Evolutionary conservation across 2,329 filamentous ascomycete genomes (phyloP), one percentile per base, ranked within the genome.

Genomic region (Gaeumannomyces sp.): DNA sequence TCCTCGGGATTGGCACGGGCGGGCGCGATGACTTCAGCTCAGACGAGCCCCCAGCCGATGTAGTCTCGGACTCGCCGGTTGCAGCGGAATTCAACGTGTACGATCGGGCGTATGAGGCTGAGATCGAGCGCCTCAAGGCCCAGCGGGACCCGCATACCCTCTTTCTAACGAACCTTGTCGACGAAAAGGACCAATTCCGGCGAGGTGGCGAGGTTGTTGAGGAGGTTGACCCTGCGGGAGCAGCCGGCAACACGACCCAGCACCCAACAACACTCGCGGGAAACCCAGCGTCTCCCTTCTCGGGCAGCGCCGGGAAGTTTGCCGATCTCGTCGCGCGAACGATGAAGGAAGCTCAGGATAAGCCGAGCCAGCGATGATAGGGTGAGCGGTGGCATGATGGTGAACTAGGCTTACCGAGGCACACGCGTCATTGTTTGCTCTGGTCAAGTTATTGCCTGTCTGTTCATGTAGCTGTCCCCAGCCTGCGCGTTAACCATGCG

Each of bases 1-100:
- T 89, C 73, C 83, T 97, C 11, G 88, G 89, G 65, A 93, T 97
- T 68, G 92, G 92, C 22, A 85, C 87, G 0, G 88, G 88, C 59
- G 80, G 83, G 3, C 73, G 76, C 31, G 80, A 84, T 66, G 79
- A 79, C 25, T 81, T 80, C 69, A 73, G 76, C 29, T 69, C 73
- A 13, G 76, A 78, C n/a, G 69, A 74, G 16, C 76, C 76, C 19
- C 76, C 76, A 3, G 65, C 69, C 53, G 75, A 82, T 28, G 74
- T 89, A 5, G 88, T 97, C 57, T 91, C 91, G 35, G 93, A 97
- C 75, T 96, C 91, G 1, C 94, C 94, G 3, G 89, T 89, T 0
- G 89, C 89, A 1, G 90, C 91, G 7, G 92, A 96, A 66, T 92
- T 92, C 70, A 88, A 95, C 72, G 89, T 98, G 65, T 97, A 97